Conservation (phyloP, 2,329 filamentous ascomycete genomes). For the Shiraia sp. region DNA sequence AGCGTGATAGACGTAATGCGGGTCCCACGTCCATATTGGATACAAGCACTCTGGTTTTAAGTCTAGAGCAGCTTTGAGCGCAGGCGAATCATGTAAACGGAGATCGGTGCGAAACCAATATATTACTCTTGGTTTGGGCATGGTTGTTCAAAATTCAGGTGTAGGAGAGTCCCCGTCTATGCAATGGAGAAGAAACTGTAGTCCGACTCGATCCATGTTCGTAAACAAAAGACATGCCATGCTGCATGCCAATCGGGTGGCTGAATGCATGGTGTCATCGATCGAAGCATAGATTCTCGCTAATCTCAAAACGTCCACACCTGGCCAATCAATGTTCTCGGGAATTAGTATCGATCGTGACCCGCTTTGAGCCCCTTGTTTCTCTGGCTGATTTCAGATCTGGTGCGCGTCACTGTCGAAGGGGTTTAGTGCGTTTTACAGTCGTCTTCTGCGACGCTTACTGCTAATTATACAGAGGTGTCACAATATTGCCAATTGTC, state of each 20-base stretch:
- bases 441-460: no score
- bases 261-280: constrained; percentile 37
- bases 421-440: no score
- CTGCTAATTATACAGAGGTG: no score
- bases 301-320: constrained; percentile 15
- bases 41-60: constrained; percentile 70
- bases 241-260: constrained; percentile 11
- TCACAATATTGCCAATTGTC: no score
- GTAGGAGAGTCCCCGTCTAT: not conserved
- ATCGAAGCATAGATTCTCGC: constrained; percentile 25
- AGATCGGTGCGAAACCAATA: constrained; percentile 83
- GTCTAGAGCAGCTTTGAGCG: constrained; percentile 71
- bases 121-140: constrained; percentile 60
- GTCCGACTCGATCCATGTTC: no score
- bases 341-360: no score
- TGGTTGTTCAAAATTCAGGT: constrained; percentile 5
- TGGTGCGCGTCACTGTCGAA: no score
- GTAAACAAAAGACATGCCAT: constrained; percentile 11
- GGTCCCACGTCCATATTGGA: constrained; percentile 80
- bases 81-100: constrained; percentile 76
- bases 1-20: constrained; percentile 75
- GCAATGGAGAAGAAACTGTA: not conserved
- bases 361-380: no score
- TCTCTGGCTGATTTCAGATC: no score
- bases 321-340: no score